These are phyloP conservation scores for Crithidia mellificae DNA, from an alignment of 208 protist genomes.

Conservation along the genomic window DNA sequence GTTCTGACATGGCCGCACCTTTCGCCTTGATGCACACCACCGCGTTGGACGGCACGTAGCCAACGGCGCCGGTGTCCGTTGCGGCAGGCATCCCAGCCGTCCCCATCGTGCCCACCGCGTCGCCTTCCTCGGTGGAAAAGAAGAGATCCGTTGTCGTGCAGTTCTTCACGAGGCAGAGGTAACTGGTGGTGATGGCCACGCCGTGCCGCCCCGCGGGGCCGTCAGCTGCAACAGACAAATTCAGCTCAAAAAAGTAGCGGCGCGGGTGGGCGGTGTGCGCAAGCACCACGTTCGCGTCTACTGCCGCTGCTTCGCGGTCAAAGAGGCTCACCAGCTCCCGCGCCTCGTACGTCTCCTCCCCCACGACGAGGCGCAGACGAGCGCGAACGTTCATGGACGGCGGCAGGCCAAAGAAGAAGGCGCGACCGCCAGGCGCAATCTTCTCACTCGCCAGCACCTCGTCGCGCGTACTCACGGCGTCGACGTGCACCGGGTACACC, in stretches of 20 bases:
- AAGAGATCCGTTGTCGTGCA: slow-evolving; percentile 30
- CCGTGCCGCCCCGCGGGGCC: slow-evolving; percentile 25
- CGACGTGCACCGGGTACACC: slow-evolving; percentile 22
- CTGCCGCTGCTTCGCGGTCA: slow-evolving; percentile 21
- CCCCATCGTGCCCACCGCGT: slow-evolving; percentile 31
- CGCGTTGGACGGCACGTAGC: slow-evolving; percentile 32
- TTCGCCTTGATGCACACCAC: slow-evolving; percentile 29
- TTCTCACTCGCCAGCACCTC: slow-evolving; percentile 22
- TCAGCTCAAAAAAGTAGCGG: slow-evolving; percentile 31
- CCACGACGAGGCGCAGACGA: slow-evolving; percentile 16
- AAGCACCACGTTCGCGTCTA: slow-evolving; percentile 20
- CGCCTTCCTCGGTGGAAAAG: slow-evolving; percentile 28
- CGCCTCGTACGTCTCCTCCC: slow-evolving; percentile 22
- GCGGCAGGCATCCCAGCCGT: slow-evolving; percentile 17
- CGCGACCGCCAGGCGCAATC: slow-evolving; percentile 15
- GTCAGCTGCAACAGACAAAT: slow-evolving; percentile 17
- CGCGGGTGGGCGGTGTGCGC: slow-evolving; percentile 20
- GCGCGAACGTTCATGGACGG: slow-evolving; percentile 15
- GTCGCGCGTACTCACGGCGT: slow-evolving; percentile 20
- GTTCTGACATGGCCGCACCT: slow-evolving; percentile 27
- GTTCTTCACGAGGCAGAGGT: slow-evolving; percentile 34
- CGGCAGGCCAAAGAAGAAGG: slow-evolving; percentile 26
- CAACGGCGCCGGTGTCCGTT: slow-evolving; percentile 8
- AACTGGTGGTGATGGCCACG: slow-evolving; percentile 24
- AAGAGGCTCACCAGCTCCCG: slow-evolving; percentile 21